These are phyloP conservation scores for Cladosporium velox DNA, from an alignment of 2,329 filamentous ascomycete species.

Conservation along the genomic window DNA sequence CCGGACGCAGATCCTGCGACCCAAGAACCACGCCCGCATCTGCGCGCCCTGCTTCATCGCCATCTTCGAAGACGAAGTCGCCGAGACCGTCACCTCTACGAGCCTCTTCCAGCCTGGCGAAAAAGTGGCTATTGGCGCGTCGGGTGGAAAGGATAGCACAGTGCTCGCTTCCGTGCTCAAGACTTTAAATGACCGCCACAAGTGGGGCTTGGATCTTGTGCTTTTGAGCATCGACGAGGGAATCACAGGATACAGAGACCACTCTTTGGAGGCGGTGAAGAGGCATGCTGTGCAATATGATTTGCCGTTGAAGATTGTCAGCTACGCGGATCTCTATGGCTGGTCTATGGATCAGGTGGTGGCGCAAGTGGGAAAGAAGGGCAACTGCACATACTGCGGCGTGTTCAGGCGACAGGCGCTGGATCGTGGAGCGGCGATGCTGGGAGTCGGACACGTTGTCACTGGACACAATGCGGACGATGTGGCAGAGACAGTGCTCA, in stretches of 20 bases:
- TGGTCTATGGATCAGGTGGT: conserved; percentile 99
- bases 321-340: conserved; percentile 90
- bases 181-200: conserved; percentile 85
- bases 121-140: conserved; percentile 89
- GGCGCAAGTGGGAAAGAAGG: conserved; percentile 92
- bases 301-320: conserved; percentile 88
- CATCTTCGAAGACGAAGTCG: conserved; percentile 89
- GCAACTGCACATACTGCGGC: conserved; percentile 98
- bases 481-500: conserved; percentile 93
- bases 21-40: conserved; percentile 92
- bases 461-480: conserved; percentile 98
- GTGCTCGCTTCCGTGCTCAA: conserved; percentile 93
- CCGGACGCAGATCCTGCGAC: conserved; percentile 85
- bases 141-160: conserved; percentile 95
- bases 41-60: conserved; percentile 85
- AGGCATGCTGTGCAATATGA: conserved; percentile 87
- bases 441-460: conserved; percentile 89
- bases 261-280: conserved; percentile 95
- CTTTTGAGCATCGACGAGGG: conserved; percentile 94
- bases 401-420: conserved; percentile 93
- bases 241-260: conserved; percentile 94
- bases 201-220: conserved; percentile 82
- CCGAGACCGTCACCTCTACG: conserved; percentile 83
- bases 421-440: conserved; percentile 83
- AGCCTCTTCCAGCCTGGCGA: conserved; percentile 83